Conservation (phyloP, 2,329 filamentous ascomycete species). For the Zalaria obscura region DNA sequence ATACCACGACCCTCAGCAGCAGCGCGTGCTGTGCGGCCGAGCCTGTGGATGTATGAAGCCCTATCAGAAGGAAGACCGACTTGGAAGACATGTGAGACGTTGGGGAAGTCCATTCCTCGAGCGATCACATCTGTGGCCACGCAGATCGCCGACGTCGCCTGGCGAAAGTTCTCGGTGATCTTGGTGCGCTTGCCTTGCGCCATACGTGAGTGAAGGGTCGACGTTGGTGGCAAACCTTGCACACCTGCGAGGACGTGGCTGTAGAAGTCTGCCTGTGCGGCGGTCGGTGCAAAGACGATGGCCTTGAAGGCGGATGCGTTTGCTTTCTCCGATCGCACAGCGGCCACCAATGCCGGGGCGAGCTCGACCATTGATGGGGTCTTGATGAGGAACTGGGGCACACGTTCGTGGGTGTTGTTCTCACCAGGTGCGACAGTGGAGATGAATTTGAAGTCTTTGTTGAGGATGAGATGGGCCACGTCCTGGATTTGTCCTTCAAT, state of each 20-base stretch:
- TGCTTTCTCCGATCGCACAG: constrained; percentile 15
- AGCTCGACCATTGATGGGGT: constrained; percentile 8
- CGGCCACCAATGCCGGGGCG: constrained; percentile 1
- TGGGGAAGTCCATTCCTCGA: constrained; percentile 93
- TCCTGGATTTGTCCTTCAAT: constrained; percentile 29
- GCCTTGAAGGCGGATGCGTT: constrained; percentile 27
- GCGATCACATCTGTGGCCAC: constrained; percentile 62
- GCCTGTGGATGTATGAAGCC: constrained; percentile 73
- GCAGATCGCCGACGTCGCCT: constrained; percentile 32
- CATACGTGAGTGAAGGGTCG: constrained; percentile 29
- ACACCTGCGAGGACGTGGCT: constrained; percentile 18
- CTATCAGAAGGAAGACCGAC: constrained; percentile 41
- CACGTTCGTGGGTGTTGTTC: constrained; percentile 30
- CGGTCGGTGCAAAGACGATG: constrained; percentile 33
- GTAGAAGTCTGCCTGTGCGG: constrained; percentile 24
- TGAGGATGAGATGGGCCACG: constrained; percentile 30
- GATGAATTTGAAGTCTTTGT: constrained; percentile 25
- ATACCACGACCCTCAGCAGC: constrained; percentile 52
- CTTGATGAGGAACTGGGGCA: constrained; percentile 33
- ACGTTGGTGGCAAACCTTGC: constrained; percentile 15
- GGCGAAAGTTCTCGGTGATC: constrained; percentile 30
- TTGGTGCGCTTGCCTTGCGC: constrained; percentile 25
- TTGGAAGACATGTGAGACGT: constrained; percentile 84
- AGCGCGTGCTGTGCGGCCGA: constrained; percentile 82
- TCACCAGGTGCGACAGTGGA: constrained; percentile 31